Percentiles rank a stretch among this genome's conserved stretches.
These are phyloP conservation scores for Pulicaria dysenterica DNA, from an alignment of 129 eudicot species.

Conservation along the genomic window DNA sequence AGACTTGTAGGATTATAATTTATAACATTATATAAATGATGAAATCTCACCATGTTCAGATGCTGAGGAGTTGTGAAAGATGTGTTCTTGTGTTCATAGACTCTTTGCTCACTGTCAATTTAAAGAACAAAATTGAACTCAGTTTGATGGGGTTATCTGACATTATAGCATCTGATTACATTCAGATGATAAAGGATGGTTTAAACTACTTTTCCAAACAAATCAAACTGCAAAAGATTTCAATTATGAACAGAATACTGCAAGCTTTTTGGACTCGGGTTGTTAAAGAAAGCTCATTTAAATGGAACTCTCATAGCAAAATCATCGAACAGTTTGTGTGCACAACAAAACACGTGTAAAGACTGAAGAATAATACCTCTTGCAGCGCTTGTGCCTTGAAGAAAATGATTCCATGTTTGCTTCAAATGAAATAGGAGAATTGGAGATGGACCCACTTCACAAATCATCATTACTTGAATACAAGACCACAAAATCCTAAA, in stretches of 20 bases:
- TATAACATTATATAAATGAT: slow-evolving; percentile 9
- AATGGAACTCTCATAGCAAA: slow-evolving; percentile 7
- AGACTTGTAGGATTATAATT: not conserved
- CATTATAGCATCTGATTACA: not conserved
- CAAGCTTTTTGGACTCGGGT: not conserved
- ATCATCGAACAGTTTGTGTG: slow-evolving; percentile 24
- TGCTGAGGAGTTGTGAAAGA: slow-evolving; percentile 27
- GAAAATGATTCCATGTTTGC: slow-evolving; percentile 38
- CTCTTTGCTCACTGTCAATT: slow-evolving; percentile 47
- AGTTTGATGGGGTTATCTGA: not conserved
- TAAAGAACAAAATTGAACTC: slow-evolving; percentile 1
- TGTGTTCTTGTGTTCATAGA: slow-evolving; percentile 35
- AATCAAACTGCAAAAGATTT: not conserved
- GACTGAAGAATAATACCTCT: slow-evolving; percentile 31
- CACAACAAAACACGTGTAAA: slow-evolving; percentile 23
- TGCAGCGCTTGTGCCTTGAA: slow-evolving; percentile 35
- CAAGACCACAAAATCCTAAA: slow-evolving; percentile 11
- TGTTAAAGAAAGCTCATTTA: not conserved
- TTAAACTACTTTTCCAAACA: not conserved
- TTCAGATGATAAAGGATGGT: not conserved
- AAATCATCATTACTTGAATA: slow-evolving; percentile 21
- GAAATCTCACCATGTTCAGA: slow-evolving; percentile 34
- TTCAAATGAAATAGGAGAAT: slow-evolving; percentile 30
- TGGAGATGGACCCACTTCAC: slow-evolving; percentile 38
- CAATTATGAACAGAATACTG: not conserved